Conservation (phyloP, 495 filamentous ascomycete species). For the Durotheca rogersii region DNA sequence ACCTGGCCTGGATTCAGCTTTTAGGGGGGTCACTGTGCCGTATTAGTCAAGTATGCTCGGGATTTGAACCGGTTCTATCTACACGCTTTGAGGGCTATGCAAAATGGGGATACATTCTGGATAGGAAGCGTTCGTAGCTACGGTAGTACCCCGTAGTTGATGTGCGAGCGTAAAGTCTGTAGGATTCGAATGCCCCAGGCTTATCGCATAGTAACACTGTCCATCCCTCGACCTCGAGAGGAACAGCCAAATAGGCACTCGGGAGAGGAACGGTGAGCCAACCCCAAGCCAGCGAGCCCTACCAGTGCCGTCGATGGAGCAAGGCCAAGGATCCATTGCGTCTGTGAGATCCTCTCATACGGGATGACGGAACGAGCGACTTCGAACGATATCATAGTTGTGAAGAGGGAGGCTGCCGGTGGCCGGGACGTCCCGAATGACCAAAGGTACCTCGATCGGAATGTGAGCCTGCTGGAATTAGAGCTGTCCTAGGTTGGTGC, state of each 20-base stretch:
- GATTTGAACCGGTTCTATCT: too few relatives aligned
- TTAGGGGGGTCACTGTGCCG: not conserved
- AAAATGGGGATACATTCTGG: not conserved
- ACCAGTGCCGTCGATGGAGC: not conserved
- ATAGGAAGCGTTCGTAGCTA: not conserved
- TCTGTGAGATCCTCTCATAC: not conserved
- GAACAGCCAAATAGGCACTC: not conserved
- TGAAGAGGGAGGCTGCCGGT: not conserved
- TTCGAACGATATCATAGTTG: not conserved
- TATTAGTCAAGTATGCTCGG: not conserved
- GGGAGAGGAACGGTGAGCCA: not conserved
- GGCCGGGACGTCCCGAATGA: too few relatives aligned
- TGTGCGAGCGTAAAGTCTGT: not conserved
- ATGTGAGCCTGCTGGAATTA: too few relatives aligned
- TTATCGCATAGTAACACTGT: not conserved
- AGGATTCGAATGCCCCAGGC: not conserved
- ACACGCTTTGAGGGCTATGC: not conserved
- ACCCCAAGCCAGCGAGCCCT: not conserved
- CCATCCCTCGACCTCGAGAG: not conserved
- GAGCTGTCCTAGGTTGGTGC: too few relatives aligned
- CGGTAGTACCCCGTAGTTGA: not conserved
- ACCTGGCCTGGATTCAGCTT: not conserved
- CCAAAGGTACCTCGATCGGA: too few relatives aligned
- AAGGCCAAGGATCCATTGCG: not conserved
- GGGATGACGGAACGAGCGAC: not conserved